A percentile compares a stretch with the other conserved stretches of the same genome.
Evolutionary conservation across 768 basidiomycete genomes (phyloP).

Genomic region (Xanthoconium purpureum): DNA sequence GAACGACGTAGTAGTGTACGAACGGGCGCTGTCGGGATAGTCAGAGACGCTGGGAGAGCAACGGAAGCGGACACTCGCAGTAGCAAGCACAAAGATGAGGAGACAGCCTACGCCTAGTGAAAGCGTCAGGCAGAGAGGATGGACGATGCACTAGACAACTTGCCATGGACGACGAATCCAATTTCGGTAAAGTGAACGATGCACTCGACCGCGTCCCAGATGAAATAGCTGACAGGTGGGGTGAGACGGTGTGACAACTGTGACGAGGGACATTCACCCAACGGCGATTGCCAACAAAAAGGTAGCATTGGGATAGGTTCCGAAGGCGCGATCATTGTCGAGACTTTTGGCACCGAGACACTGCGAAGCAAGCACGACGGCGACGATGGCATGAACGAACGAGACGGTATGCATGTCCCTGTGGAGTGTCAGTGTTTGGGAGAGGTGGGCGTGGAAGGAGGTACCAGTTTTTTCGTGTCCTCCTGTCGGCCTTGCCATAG

Average conservation of each 20-base stretch:
- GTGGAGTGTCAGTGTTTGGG: not conserved
- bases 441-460: not conserved
- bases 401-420: slow-evolving; percentile 75
- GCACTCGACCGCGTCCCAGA: slow-evolving; percentile 81
- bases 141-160: slow-evolving; percentile 10
- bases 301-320: slow-evolving; percentile 62
- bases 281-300: slow-evolving; percentile 64
- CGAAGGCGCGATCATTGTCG: slow-evolving; percentile 65
- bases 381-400: slow-evolving; percentile 64
- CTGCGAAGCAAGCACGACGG: slow-evolving; percentile 61
- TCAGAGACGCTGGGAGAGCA: slow-evolving; percentile 5
- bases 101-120: slow-evolving; percentile 59
- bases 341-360: slow-evolving; percentile 49
- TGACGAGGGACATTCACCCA: slow-evolving; percentile 45
- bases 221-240: slow-evolving; percentile 55
- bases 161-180: slow-evolving; percentile 78
- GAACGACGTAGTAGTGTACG: slow-evolving; percentile 70
- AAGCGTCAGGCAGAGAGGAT: not conserved
- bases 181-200: slow-evolving; percentile 63
- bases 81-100: slow-evolving; percentile 62
- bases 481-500: slow-evolving; percentile 46
- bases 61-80: slow-evolving; percentile 44
- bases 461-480: slow-evolving; percentile 61
- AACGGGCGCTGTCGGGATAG: slow-evolving; percentile 56
- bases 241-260: not conserved